Conservation (phyloP, 2,329 filamentous ascomycete species). For the Colletotrichum eremochloae region DNA sequence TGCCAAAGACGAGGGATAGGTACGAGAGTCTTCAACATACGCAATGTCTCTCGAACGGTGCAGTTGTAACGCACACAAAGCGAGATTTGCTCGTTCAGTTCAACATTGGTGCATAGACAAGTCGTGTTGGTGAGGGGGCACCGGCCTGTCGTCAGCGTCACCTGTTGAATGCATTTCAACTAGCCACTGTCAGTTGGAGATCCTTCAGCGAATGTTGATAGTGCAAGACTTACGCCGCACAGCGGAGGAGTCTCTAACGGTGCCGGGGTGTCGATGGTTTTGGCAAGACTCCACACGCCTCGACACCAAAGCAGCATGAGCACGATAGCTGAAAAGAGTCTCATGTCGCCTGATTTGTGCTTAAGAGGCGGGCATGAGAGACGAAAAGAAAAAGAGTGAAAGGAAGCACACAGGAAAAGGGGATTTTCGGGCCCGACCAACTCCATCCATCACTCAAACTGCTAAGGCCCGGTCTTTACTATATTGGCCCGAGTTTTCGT, state of each 20-base stretch:
- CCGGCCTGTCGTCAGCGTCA: constrained; percentile 17
- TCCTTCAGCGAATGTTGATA: neutral
- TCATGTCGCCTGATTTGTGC: constrained; percentile 24
- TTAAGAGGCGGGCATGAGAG: neutral
- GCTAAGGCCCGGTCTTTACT: neutral
- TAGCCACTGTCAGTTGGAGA: constrained; percentile 32
- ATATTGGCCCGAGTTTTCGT: neutral
- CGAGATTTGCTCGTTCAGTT: constrained; percentile 43
- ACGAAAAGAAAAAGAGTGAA: neutral
- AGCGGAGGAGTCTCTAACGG: constrained; percentile 33
- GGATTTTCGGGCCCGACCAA: neutral
- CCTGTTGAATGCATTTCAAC: constrained; percentile 44
- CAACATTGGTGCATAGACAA: constrained; percentile 46
- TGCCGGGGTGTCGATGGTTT: constrained; percentile 25
- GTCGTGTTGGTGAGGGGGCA: constrained; percentile 41
- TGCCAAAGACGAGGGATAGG: neutral
- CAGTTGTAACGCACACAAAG: constrained; percentile 43
- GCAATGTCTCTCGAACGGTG: constrained; percentile 41
- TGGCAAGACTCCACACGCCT: constrained; percentile 25
- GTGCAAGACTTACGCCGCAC: constrained; percentile 41
- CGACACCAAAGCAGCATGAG: constrained; percentile 23
- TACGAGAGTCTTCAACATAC: neutral
- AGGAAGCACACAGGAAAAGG: neutral
- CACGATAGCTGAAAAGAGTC: constrained; percentile 22
- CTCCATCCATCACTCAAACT: neutral